Base-by-base conservation (phyloP, 2,329 filamentous ascomycete species). In the Pseudopithomyces chartarum region DNA sequence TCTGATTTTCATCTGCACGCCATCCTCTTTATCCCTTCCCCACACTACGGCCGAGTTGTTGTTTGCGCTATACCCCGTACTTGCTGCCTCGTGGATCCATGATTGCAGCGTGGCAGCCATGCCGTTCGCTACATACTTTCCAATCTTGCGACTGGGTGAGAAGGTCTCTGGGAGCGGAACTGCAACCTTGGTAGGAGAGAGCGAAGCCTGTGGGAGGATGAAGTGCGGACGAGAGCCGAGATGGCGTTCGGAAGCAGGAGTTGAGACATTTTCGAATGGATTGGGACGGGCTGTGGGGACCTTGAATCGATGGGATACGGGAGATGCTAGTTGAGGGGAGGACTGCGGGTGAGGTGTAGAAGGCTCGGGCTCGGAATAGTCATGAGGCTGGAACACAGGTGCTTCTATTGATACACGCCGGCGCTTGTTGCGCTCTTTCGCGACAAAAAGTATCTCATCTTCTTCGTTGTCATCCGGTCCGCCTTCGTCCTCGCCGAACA, bases 111-210 rank as follows among this genome's bases (percentile, higher is more conserved):
- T 80, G 1, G 78, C 74, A 2, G 83, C 83, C 52, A 84, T 70
- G 1, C 83, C 83, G 3, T 78, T 76, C 1, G 78, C 70, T 0
- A 83, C 44, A 59, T 81, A 85, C 61, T 80, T 81, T 58, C 81
- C 76, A 0, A 77, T 78, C 56, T 78, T 79, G 23, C 81, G 76
- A 45, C 81, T 79, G 1, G 84, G 83, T 0, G 82, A 84, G 67
- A 85, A 85, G 38, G 80, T 76, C 39, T 83, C 80, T 0, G 83
- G 82, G 0, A 82, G 70, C 0, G 81, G 80, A 4, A 71, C 69
- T 13, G 59, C 45, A 43, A 61, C 54, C 32, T 62, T 61, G 7
- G 54, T 61, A 2, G 73, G 70, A 12, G 67, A 69, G 2, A 71
- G 65, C 12, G 70, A 69, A 3, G 62, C 56, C 2, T 71, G 64